Evolutionary conservation across 192 early-diverging fungal genomes (phyloP).

Genomic region (Linderina pennispora): DNA sequence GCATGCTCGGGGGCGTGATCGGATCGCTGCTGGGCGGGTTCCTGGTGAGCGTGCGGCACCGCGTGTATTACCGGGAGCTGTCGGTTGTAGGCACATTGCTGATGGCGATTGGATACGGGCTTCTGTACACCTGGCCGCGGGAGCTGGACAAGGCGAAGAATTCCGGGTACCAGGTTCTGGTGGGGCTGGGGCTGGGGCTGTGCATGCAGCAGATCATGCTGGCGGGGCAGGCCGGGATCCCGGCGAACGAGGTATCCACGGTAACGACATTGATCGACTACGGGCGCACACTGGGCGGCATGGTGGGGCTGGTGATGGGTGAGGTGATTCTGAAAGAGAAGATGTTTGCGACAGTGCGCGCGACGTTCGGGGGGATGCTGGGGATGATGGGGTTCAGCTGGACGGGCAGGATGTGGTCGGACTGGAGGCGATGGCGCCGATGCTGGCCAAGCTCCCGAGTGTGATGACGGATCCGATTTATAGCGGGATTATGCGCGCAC

Average conservation of each 20-base stretch:
- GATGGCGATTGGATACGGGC: conserved; percentile 36
- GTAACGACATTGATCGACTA: conserved; percentile 46
- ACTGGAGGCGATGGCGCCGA: conserved; percentile 26
- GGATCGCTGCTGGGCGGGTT: conserved; percentile 18
- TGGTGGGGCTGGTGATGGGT: conserved; percentile 43
- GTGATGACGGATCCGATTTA: conserved; percentile 12
- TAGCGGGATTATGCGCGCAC: conserved; percentile 25
- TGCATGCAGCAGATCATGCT: conserved; percentile 44
- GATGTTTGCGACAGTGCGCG: conserved; percentile 27
- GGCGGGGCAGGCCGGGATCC: conserved; percentile 31
- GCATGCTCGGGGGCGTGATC: conserved; percentile 21
- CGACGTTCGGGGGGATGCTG: conserved; percentile 4
- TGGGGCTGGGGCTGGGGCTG: conserved; percentile 42
- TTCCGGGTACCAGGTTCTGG: conserved; percentile 25
- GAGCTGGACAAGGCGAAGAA: conserved; percentile 11
- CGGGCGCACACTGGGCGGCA: conserved; percentile 42
- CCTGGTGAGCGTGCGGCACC: conserved; percentile 20
- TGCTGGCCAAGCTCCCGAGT: conserved; percentile 18
- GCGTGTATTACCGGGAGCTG: conserved; percentile 33
- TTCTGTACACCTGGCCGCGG: conserved; percentile 32
- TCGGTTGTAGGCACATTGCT: conserved; percentile 30
- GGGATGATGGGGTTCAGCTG: too few species aligned
- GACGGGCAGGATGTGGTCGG: conserved; percentile 35
- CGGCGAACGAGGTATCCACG: conserved; percentile 31
- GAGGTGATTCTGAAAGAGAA: conserved; percentile 42